Base-by-base conservation (phyloP, 345 rosid species). In the Toxicodendron radicans region DNA sequence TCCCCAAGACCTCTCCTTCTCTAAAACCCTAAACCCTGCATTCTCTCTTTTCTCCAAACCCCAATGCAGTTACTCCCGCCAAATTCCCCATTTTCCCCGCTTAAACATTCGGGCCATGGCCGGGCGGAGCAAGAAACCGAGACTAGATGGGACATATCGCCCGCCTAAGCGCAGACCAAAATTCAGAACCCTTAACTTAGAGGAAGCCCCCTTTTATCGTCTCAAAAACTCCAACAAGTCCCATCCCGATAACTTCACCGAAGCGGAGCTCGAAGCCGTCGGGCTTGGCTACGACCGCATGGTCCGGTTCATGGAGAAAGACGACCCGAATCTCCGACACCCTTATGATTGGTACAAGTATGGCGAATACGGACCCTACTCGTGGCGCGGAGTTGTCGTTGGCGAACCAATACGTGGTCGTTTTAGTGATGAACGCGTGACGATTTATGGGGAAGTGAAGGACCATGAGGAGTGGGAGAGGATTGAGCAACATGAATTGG, bases 301-400 rank as follows among this genome's bases (percentile, higher is more conserved):
- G 95, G 98, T 89, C 73, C 80, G 93, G 77, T 92, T 92, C 83
- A 89, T 92, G 98, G 92, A 91, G 60, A 90, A 89, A 75, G 96
- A 92, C 73, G 99, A 92, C 81, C 97, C 98, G 1, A 82, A 89
- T 58, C 74, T 95, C 48, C 90, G 89, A 48, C 98, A 95, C 74
- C 99, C 94, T 1, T 76, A 85, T 75, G 96, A 95, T 64, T 92
- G 98, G 98, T 92, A 87, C 75, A 93, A 93, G 79, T 95, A 95
- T 57, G 99, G 98, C 3, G 99, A 95, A 75, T 90, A 81, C 58
- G 98, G 98, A 27, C 99, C 97, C 1, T 95, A 92, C 84, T 91
- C 97, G 33, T 92, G 98, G 98, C 90, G 97, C 3, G 99, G 98
- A 8, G 89, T 95, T 8, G 98, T 95, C n/a, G 86, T 92, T 10